Conservation (phyloP, 1,284 basidiomycete genomes). For the Blastosporella zonata region DNA sequence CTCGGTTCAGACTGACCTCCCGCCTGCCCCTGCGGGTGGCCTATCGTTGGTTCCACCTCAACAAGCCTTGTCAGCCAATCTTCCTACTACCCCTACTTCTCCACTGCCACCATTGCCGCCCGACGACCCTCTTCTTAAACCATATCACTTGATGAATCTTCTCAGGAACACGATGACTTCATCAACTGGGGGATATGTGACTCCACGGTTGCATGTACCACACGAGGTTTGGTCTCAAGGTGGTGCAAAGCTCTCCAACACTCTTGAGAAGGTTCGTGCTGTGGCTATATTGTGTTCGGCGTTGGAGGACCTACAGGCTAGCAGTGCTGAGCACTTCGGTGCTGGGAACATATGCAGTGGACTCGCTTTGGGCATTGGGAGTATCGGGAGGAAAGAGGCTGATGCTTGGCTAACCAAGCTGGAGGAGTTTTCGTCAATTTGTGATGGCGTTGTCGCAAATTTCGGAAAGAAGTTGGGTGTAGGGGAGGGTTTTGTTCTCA, state of each 20-base stretch:
- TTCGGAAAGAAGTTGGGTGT: constrained; percentile 89
- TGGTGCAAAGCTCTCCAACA: constrained; percentile 77
- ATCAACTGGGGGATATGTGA: constrained; percentile 85
- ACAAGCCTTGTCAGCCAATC: constrained; percentile 46
- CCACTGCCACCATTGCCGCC: constrained; percentile 71
- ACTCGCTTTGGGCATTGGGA: constrained; percentile 65
- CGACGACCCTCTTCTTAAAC: constrained; percentile 72
- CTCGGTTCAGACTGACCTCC: constrained; percentile 52
- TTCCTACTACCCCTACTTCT: constrained; percentile 72
- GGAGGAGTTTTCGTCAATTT: constrained; percentile 70
- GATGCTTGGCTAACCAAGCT: constrained; percentile 68
- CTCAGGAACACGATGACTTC: constrained; percentile 79
- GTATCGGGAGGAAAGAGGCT: constrained; percentile 67
- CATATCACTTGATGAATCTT: constrained; percentile 87
- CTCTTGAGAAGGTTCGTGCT: constrained; percentile 84
- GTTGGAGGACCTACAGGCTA: constrained; percentile 69
- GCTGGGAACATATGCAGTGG: constrained; percentile 75
- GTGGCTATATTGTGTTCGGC: constrained; percentile 76
- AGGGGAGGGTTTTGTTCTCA: constrained; percentile 77
- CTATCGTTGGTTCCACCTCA: constrained; percentile 49
- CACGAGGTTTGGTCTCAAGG: constrained; percentile 88
- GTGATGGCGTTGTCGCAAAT: constrained; percentile 82
- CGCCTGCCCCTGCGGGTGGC: constrained; percentile 29
- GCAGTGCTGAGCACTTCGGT: constrained; percentile 69
- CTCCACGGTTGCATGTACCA: constrained; percentile 83